Conservation (phyloP, 1,284 basidiomycete genomes). For the Anthracocystis setariae region DNA sequence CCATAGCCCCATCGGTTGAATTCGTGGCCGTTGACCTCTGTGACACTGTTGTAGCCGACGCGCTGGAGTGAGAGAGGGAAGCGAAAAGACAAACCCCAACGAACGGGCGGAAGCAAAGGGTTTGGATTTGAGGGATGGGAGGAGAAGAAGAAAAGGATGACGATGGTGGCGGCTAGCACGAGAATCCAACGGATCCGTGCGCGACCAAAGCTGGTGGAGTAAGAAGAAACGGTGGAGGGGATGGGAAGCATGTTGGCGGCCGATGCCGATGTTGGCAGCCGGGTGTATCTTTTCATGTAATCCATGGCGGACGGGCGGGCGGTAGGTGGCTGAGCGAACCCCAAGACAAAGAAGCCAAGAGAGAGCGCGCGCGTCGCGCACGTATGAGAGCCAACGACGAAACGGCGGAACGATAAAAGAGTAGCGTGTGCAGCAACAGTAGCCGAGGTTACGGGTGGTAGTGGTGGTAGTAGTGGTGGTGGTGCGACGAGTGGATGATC, state of each 20-base stretch:
- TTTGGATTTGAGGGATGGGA: constrained; percentile 20
- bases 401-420: too few relatives aligned
- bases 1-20: constrained; percentile 48
- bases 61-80: not conserved
- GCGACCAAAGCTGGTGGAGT: constrained; percentile 28
- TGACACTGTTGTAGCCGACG: not conserved
- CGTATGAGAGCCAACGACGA: too few relatives aligned
- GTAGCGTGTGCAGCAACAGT: too few relatives aligned
- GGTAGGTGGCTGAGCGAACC: not conserved
- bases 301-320: constrained; percentile 23
- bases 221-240: constrained; percentile 9
- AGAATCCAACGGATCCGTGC: constrained; percentile 50
- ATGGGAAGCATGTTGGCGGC: constrained; percentile 9
- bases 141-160: constrained; percentile 41
- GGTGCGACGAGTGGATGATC: too few relatives aligned
- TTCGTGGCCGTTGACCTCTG: constrained; percentile 31
- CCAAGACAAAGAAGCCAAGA: too few relatives aligned
- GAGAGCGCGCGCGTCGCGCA: too few relatives aligned
- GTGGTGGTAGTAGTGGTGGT: too few relatives aligned
- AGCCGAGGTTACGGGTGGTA: too few relatives aligned
- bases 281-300: constrained; percentile 35
- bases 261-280: constrained; percentile 10
- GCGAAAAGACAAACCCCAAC: constrained; percentile 10
- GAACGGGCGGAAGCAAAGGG: constrained; percentile 16
- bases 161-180: constrained; percentile 23